Evolutionary conservation across 371 early-diverging fungal species (phyloP).

Genomic region (Furculomyces boomerangus): DNA sequence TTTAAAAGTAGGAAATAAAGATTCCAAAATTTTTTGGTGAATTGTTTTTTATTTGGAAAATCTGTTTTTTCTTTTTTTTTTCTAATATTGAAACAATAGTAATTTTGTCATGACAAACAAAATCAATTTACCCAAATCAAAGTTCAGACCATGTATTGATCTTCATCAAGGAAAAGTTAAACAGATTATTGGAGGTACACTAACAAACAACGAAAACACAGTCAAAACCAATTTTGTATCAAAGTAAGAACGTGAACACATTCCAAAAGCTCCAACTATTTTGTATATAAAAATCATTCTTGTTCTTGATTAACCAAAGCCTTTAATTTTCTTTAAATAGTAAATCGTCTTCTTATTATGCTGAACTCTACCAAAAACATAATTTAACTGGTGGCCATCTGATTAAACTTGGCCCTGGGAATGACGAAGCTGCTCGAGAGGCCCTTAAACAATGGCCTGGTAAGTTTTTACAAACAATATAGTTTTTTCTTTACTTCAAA

Average conservation of each 20-base stretch:
- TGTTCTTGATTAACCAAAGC: not conserved
- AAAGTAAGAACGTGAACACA: conserved; percentile 27
- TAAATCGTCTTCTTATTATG: conserved; percentile 58
- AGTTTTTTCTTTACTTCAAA: not conserved
- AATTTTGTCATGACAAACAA: too few species aligned
- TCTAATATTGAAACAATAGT: too few species aligned
- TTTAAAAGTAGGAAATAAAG: too few species aligned
- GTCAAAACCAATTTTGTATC: conserved; percentile 86
- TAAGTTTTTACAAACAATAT: conserved; percentile 4
- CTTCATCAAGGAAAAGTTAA: conserved; percentile 92
- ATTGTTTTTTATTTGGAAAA: too few species aligned
- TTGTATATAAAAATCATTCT: not conserved
- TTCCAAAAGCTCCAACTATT: not conserved
- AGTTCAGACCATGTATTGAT: conserved; percentile 91
- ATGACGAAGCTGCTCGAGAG: conserved; percentile 69
- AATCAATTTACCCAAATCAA: conserved; percentile 15
- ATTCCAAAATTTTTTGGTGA: too few species aligned
- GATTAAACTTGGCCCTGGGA: conserved; percentile 80
- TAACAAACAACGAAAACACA: conserved; percentile 34
- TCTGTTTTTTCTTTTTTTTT: too few species aligned
- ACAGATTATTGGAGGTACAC: conserved; percentile 91
- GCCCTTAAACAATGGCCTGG: conserved; percentile 74
- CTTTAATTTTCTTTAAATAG: conserved; percentile 18
- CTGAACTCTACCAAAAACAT: conserved; percentile 52
- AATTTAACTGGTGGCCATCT: conserved; percentile 74